Percentiles rank a stretch among this genome's conserved stretches.
phyloP scores from a whole-genome alignment of 208 protist genomes.

The Crithidia acanthocephali region DNA sequence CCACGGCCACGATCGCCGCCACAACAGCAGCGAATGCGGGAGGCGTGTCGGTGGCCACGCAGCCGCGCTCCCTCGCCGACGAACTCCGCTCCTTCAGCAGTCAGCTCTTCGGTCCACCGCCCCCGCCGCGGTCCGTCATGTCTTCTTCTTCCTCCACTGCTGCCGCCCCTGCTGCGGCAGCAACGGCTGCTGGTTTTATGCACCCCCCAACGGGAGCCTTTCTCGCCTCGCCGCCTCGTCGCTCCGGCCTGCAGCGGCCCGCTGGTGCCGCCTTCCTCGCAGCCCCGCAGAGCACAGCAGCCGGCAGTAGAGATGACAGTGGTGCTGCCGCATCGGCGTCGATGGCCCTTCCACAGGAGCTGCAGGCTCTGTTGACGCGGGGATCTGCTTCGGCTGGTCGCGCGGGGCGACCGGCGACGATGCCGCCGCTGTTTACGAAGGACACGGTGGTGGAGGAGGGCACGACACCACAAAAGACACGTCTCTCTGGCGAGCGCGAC shows the following conservation, averaged over 20 bases:
- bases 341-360: conserved; percentile 16
- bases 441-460: background rate
- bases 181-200: background rate
- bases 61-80: conserved; percentile 24
- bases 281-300: background rate
- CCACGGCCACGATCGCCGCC: background rate
- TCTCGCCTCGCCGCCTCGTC: conserved; percentile 11
- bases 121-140: too few species aligned
- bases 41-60: background rate
- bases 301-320: background rate
- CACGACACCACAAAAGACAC: background rate
- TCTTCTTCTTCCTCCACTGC: background rate
- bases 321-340: background rate
- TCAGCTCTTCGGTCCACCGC: conserved; percentile 2
- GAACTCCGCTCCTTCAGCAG: conserved; percentile 29
- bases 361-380: conserved; percentile 28
- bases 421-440: background rate
- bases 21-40: background rate
- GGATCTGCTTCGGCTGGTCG: background rate
- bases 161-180: background rate
- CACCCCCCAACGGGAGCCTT: background rate
- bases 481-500: too few species aligned
- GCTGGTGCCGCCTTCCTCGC: conserved; percentile 15
- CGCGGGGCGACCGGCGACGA: background rate
- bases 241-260: background rate